A percentile compares a stretch with the other conserved stretches of the same genome.
Conservation (phyloP, 1,284 basidiomycete species). For the Cryptococcus amylolentus region DNA sequence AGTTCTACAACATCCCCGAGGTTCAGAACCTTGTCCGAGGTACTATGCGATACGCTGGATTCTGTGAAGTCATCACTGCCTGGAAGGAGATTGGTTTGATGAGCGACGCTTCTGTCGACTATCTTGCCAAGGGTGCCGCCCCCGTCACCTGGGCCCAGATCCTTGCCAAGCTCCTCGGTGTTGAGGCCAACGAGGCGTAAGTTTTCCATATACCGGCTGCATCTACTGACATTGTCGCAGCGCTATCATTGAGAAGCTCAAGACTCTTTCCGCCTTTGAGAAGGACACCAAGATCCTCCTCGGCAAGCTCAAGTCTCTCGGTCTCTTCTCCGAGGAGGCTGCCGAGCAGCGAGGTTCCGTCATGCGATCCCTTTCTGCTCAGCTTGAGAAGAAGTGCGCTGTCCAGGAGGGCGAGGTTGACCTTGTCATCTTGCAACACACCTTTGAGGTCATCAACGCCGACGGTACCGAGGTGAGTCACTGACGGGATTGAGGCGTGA, state of each 20-base stretch:
- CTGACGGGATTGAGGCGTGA: constrained; percentile 1
- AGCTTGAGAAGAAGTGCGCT: constrained; percentile 85
- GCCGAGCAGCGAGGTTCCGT: constrained; percentile 71
- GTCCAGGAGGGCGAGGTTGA: constrained; percentile 90
- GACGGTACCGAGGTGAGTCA: constrained; percentile 67
- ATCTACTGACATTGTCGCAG: constrained; percentile 22
- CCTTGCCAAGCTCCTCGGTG: constrained; percentile 72
- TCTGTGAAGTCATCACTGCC: constrained; percentile 92
- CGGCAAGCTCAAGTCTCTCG: constrained; percentile 88
- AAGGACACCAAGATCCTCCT: constrained; percentile 69
- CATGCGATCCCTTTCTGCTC: constrained; percentile 90
- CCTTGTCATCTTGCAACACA: constrained; percentile 97
- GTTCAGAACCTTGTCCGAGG: constrained; percentile 89
- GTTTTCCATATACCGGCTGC: constrained; percentile 19
- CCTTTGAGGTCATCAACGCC: constrained; percentile 81
- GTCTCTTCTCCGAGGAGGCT: constrained; percentile 72
- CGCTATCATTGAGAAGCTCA: constrained; percentile 67
- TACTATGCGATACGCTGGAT: constrained; percentile 93
- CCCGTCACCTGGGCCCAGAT: constrained; percentile 75
- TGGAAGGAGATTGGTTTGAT: constrained; percentile 88
- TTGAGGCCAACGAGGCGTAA: constrained; percentile 67
- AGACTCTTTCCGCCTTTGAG: constrained; percentile 68
- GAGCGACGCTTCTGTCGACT: constrained; percentile 70
- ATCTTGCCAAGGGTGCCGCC: constrained; percentile 61
- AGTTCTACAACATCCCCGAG: constrained; percentile 86